Evolutionary conservation across 306 rosid genomes (phyloP).

Genomic region (Prunus davidiana): DNA sequence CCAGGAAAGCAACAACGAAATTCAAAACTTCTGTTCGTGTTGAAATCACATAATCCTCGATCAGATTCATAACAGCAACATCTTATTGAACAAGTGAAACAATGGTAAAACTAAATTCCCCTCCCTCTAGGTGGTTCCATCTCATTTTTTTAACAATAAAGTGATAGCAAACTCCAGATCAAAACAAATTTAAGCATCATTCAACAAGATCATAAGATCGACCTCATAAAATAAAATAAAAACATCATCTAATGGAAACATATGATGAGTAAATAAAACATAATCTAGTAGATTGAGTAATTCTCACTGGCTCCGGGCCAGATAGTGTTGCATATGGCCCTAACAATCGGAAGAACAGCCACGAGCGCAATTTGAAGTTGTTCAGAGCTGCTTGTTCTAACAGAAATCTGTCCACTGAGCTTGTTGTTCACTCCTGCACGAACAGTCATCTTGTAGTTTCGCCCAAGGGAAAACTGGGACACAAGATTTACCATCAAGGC

Average conservation of each 20-base stretch:
- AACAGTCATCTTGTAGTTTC: constrained; percentile 79
- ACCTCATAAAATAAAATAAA: background rate
- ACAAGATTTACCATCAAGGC: constrained; percentile 82
- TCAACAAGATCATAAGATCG: constrained; percentile 2
- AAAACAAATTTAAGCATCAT: constrained; percentile 24
- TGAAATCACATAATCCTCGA: background rate
- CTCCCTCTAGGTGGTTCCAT: constrained; percentile 28
- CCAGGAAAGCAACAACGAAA: background rate
- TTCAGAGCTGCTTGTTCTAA: constrained; percentile 94
- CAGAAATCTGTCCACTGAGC: constrained; percentile 80
- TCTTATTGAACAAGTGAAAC: background rate
- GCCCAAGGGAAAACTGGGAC: constrained; percentile 84
- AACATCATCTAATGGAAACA: constrained; percentile 21
- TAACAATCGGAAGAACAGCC: constrained; percentile 70
- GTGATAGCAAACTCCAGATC: background rate
- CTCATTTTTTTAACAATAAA: constrained; percentile 21
- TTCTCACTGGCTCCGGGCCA: constrained; percentile 72
- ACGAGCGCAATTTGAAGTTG: constrained; percentile 90
- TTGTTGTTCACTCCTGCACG: constrained; percentile 98
- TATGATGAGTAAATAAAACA: background rate
- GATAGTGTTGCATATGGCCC: constrained; percentile 61
- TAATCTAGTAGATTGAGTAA: constrained; percentile 68
- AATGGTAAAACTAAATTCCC: constrained; percentile 14
- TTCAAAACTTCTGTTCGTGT: background rate
- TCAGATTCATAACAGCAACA: constrained; percentile 1